Evolutionary conservation across 2,329 filamentous ascomycete species (phyloP).

Genomic region (Aureobasidium sp.): DNA sequence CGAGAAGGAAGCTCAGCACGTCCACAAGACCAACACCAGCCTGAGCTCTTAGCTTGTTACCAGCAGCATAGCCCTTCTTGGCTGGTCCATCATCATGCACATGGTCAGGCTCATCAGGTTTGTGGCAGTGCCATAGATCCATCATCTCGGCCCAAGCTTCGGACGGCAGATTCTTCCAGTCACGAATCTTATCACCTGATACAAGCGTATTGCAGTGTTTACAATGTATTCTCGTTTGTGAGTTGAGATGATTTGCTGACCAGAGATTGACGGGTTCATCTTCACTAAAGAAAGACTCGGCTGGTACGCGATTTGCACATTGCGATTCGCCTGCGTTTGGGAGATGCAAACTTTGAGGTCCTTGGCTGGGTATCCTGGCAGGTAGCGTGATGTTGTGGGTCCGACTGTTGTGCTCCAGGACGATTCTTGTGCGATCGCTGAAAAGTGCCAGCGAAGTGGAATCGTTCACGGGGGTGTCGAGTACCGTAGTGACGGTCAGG

Average conservation of each 20-base stretch:
- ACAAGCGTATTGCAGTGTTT: constrained; percentile 23
- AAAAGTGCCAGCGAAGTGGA: constrained; percentile 40
- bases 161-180: constrained; percentile 90
- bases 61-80: constrained; percentile 73
- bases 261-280: constrained; percentile 37
- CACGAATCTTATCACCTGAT: constrained; percentile 33
- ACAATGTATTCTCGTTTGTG: constrained; percentile 25
- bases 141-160: constrained; percentile 99
- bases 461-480: constrained; percentile 38
- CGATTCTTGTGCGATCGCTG: constrained; percentile 38
- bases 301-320: constrained; percentile 7
- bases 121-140: constrained; percentile 99
- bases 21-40: constrained; percentile 71
- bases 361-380: constrained; percentile 36
- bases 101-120: constrained; percentile 58
- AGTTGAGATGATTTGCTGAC: constrained; percentile 33
- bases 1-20: constrained; percentile 66
- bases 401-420: constrained; percentile 41
- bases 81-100: constrained; percentile 40
- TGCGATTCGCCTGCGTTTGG: not conserved
- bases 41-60: constrained; percentile 62
- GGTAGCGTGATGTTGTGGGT: constrained; percentile 41
- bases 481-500: constrained; percentile 49
- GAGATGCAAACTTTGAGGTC: constrained; percentile 23
- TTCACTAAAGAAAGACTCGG: not conserved